phyloP scores from a whole-genome alignment of 2,329 filamentous ascomycete species.

The Xylaria polymorpha region DNA sequence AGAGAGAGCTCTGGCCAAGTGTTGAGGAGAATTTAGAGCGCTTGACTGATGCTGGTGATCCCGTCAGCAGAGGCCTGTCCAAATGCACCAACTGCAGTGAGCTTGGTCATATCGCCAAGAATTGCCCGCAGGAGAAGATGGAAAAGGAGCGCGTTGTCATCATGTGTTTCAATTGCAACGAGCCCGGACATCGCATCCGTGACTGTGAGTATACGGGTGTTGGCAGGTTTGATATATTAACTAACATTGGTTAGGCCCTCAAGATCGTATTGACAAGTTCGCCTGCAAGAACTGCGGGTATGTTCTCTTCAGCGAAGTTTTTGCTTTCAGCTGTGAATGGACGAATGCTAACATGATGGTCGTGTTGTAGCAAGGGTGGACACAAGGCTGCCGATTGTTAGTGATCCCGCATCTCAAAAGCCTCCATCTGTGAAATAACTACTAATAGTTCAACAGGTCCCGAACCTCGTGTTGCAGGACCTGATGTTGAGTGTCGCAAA shows the following conservation, averaged over 20 bases:
- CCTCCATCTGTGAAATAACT: slow-evolving; percentile 14
- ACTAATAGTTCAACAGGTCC: slow-evolving; percentile 50
- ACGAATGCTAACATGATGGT: slow-evolving; percentile 25
- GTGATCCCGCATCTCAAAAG: slow-evolving; percentile 41
- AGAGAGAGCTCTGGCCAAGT: slow-evolving; percentile 70
- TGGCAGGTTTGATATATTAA: slow-evolving; percentile 11
- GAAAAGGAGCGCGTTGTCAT: slow-evolving; percentile 63
- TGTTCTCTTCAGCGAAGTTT: slow-evolving; percentile 48
- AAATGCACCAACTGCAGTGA: slow-evolving; percentile 74
- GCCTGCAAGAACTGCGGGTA: slow-evolving; percentile 75
- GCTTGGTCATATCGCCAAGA: slow-evolving; percentile 70
- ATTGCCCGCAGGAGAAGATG: slow-evolving; percentile 68
- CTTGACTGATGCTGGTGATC: slow-evolving; percentile 73
- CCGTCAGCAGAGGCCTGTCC: slow-evolving; percentile 67
- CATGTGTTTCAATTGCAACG: slow-evolving; percentile 73
- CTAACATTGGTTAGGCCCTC: slow-evolving; percentile 58
- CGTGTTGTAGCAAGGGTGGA: slow-evolving; percentile 56
- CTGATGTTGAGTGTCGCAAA: slow-evolving; percentile 73
- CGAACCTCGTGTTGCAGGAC: slow-evolving; percentile 69
- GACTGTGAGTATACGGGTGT: slow-evolving; percentile 67
- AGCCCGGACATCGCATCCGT: slow-evolving; percentile 73
- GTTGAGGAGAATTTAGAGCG: slow-evolving; percentile 71
- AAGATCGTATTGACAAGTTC: slow-evolving; percentile 71
- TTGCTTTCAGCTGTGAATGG: neutral
- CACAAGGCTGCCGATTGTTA: slow-evolving; percentile 64